These are phyloP conservation scores for Fusarium camptoceras DNA, from an alignment of 2,329 filamentous ascomycete genomes.

Conservation along the genomic window DNA sequence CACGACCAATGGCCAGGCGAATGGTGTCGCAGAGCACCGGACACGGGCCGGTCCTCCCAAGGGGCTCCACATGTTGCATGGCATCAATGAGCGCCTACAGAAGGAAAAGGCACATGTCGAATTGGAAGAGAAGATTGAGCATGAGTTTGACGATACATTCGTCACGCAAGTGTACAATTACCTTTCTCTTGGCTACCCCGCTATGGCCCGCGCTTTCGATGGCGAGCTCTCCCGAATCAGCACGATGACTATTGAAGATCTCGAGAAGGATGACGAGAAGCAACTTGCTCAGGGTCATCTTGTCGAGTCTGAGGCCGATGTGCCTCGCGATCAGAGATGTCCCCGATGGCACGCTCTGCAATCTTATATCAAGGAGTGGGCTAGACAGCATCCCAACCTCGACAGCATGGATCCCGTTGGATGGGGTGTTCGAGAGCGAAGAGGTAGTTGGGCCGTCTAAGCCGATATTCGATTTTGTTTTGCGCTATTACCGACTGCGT, in stretches of 20 bases:
- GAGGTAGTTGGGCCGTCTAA: conserved; percentile 79
- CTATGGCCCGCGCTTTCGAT: conserved; percentile 85
- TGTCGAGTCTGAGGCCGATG: conserved; percentile 62
- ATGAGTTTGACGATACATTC: conserved; percentile 85
- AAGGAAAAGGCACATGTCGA: conserved; percentile 64
- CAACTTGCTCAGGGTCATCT: conserved; percentile 79
- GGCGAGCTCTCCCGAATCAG: conserved; percentile 87
- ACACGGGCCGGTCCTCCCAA: conserved; percentile 52
- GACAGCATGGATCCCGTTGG: conserved; percentile 68
- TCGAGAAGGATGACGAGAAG: conserved; percentile 76
- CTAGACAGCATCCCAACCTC: conserved; percentile 83
- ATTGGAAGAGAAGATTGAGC: conserved; percentile 64
- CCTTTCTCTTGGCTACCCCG: conserved; percentile 90
- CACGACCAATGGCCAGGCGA: conserved; percentile 34
- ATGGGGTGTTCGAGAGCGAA: conserved; percentile 75
- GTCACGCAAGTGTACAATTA: conserved; percentile 98
- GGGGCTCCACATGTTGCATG: conserved; percentile 62
- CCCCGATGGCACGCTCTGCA: conserved; percentile 86
- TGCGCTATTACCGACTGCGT: conserved; percentile 4
- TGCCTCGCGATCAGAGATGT: conserved; percentile 64
- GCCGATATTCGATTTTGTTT: conserved; percentile 4
- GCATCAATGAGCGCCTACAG: conserved; percentile 63
- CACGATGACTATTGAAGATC: conserved; percentile 73
- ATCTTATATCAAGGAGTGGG: conserved; percentile 90
- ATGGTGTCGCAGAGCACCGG: conserved; percentile 43